phyloP scores from a whole-genome alignment of 2,329 filamentous ascomycete species.

The Xylariaceae sp. region DNA sequence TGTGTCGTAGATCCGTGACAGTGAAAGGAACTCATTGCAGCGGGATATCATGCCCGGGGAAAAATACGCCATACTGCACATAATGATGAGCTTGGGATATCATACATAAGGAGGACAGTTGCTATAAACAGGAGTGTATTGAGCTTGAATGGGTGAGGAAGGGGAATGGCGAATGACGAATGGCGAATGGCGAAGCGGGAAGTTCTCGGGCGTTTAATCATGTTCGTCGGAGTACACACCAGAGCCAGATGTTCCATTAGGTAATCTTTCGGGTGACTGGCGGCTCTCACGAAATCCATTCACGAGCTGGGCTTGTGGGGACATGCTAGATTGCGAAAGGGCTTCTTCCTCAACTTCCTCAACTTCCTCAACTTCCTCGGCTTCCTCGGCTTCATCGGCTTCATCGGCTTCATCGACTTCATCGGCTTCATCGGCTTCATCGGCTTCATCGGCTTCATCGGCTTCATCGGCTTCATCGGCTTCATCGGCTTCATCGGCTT shows the following conservation, averaged over 20 bases:
- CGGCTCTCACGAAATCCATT: constrained; percentile 24
- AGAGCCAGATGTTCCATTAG: constrained; percentile 20
- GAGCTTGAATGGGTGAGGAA: background rate
- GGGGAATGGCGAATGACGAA: background rate
- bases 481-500: no score
- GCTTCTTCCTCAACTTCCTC: constrained; percentile 12
- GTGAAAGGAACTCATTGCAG: constrained; percentile 21
- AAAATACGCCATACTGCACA: constrained; percentile 11
- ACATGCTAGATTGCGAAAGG: constrained; percentile 23
- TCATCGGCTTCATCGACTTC: no score
- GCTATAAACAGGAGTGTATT: constrained; percentile 7
- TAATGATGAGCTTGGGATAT: constrained; percentile 22
- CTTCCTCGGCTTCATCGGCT: no score
- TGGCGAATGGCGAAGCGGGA: background rate
- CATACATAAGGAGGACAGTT: constrained; percentile 19
- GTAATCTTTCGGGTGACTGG: constrained; percentile 21
- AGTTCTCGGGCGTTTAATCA: constrained; percentile 5
- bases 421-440: no score
- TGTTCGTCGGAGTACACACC: constrained; percentile 14
- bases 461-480: no score
- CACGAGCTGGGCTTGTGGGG: constrained; percentile 21
- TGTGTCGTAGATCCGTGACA: constrained; percentile 25
- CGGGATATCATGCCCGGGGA: constrained; percentile 5
- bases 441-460: no score
- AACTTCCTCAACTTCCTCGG: no score